Base-by-base conservation (phyloP, 257 asterid genomes). In the Voacanga thouarsii region DNA sequence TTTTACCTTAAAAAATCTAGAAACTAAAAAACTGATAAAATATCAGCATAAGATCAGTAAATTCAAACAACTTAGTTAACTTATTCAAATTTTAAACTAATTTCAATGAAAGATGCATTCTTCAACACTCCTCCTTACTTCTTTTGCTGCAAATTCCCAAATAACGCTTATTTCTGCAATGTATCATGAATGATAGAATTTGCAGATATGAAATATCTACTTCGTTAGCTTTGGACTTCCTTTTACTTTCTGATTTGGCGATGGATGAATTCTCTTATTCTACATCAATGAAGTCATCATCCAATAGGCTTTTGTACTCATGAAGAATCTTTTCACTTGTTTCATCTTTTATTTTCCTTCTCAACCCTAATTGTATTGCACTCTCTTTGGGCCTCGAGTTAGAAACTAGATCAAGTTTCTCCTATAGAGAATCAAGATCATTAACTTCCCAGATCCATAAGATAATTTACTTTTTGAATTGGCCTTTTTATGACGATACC, bases 401-500 rank as follows among this genome's bases (percentile, higher is more conserved):
- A 63, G 87, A 85, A 23, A 89, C 81, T 10, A 97, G 96, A 33
- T 96, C 98, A 24, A 94, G 97, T 84, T 94, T 97, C 3, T 89
- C 99, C 93, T 93, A 92, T 12, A 83, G 72, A 74, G 94, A 90
- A 75, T 92, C 96, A 39, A 66, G 23, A 21, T 86, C 95, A 28
- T 87, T 90, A 37, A 85, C 83, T 86, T 86, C 44, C 80, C 72
- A 24, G 83, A 82, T 12, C 51, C 72, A 77, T 85, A 80, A 21
- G 80, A 84, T 51, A 82, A 68, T 81, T 85, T 83, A 18, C 79
- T 44, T 45, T 55, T 77, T 33, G 81, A 79, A 73, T 74, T 78
- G 33, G 64, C 11, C 49, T 60, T 81, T 1, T 71, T 75, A 64
- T 53, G 77, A 11, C 30, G 72, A 71, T 23, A 51, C 72, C 73